These are phyloP conservation scores for Colletotrichum lentis DNA, from an alignment of 2,329 filamentous ascomycete species.

Conservation along the genomic window DNA sequence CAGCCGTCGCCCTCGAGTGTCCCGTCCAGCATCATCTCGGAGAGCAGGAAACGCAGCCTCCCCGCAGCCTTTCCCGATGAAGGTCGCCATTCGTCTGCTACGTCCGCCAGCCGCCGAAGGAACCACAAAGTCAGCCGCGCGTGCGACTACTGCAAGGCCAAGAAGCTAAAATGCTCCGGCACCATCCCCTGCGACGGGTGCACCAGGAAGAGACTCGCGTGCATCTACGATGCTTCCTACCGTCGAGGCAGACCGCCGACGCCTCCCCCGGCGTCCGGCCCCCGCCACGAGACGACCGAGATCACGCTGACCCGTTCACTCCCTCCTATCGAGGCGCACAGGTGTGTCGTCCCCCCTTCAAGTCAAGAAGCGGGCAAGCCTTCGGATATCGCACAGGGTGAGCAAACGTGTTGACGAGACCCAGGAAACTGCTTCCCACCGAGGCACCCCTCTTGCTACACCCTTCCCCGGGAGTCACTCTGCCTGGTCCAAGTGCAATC, in stretches of 20 bases:
- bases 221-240: slow-evolving; percentile 50
- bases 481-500: neutral
- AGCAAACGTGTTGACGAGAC: neutral
- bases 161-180: slow-evolving; percentile 50
- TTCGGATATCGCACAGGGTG: neutral
- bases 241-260: slow-evolving; percentile 50
- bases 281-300: neutral
- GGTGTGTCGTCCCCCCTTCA: neutral
- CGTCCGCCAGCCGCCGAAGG: slow-evolving; percentile 26
- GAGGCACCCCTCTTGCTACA: neutral
- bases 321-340: neutral
- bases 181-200: slow-evolving; percentile 49
- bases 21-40: neutral
- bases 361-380: neutral
- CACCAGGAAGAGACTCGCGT: slow-evolving; percentile 42
- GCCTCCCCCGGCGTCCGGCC: slow-evolving; percentile 40
- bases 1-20: slow-evolving; percentile 1
- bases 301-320: neutral
- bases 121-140: slow-evolving; percentile 49
- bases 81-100: neutral
- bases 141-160: slow-evolving; percentile 51
- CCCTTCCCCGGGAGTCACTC: neutral
- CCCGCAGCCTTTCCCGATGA: slow-evolving; percentile 4
- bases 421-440: slow-evolving; percentile 10
- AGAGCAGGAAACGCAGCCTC: slow-evolving; percentile 21